Evolutionary conservation across 2,329 filamentous ascomycete species (phyloP), one percentile per base, ranked within the genome.

Genomic region (Iodosphaeria phyllophila): DNA sequence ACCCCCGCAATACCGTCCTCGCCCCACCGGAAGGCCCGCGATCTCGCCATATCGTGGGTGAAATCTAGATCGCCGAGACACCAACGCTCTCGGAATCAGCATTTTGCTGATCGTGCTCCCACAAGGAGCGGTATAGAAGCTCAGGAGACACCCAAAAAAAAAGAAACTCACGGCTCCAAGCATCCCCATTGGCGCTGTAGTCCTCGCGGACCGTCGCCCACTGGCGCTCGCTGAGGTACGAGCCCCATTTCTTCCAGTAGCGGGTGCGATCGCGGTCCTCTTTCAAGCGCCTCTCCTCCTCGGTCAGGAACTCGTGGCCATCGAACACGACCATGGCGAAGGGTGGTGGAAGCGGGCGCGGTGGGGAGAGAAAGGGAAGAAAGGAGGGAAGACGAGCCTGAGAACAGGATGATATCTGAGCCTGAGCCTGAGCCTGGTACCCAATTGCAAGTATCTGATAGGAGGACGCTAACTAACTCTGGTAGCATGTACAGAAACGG

Each of bases 211-310:
- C 82, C 37, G 83, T 92, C 29, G 84, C 83, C 86, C 86, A 93
- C 58, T 93, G 84, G 44, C 84, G 64, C 58, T 95, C 86, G 28
- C 84, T 72, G 39, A 92, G 74, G 44, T 93, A 95, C 13, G 84
- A 75, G 28, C 86, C 86, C 83, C 84, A 93, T 70, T 76, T 82
- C 68, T 95, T 95, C 86, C 86, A 95, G 58, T 95, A 95, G 50
- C 80, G 86, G 35, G 55, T 66, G 34, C 74, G 74, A 35, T 86
- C 69, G 30, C 73, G 69, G 51, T 95, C 86, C 44, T 92, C 71
- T 44, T 76, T 75, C 38, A 95, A 64, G 24, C 89, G 75, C 50
- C 76, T 77, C 60, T 95, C 86, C 55, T 95, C 86, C 50, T 78
- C 74, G 31, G 77, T 83, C 45, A 86, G 64, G 51, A 82, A 84